These are phyloP conservation scores for Rhytidiadelphus loreus DNA, from an alignment of 225 moss, liverwort and hornwort species.

Conservation along the genomic window DNA sequence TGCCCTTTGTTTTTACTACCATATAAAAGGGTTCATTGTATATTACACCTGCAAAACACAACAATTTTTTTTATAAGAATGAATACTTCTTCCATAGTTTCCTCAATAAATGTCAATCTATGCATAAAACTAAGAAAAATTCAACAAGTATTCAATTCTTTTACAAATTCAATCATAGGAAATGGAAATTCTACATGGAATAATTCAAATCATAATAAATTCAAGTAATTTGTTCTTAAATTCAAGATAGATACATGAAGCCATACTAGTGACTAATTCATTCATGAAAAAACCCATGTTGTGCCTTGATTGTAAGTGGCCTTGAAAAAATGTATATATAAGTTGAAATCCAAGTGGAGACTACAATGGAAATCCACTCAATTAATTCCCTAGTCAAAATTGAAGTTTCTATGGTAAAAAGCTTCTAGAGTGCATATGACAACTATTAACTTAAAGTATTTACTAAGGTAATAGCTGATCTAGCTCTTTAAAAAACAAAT, in stretches of 20 bases:
- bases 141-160: neutral
- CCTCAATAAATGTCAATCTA: neutral
- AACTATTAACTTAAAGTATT: neutral
- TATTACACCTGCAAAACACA: neutral
- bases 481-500: neutral
- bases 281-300: neutral
- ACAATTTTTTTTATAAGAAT: neutral
- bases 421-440: neutral
- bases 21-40: neutral
- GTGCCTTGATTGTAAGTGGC: no score
- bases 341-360: neutral
- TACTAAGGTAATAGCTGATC: neutral
- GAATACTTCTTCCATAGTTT: neutral
- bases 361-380: neutral
- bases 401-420: neutral
- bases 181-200: neutral
- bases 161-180: neutral
- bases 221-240: neutral
- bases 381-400: neutral
- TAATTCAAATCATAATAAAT: neutral
- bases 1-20: neutral
- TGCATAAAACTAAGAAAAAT: neutral
- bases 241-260: neutral
- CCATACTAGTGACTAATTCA: neutral
- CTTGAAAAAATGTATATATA: neutral